Evolutionary conservation across 164 flowering plant species (phyloP).

Genomic region (Tetracentron sinense): DNA sequence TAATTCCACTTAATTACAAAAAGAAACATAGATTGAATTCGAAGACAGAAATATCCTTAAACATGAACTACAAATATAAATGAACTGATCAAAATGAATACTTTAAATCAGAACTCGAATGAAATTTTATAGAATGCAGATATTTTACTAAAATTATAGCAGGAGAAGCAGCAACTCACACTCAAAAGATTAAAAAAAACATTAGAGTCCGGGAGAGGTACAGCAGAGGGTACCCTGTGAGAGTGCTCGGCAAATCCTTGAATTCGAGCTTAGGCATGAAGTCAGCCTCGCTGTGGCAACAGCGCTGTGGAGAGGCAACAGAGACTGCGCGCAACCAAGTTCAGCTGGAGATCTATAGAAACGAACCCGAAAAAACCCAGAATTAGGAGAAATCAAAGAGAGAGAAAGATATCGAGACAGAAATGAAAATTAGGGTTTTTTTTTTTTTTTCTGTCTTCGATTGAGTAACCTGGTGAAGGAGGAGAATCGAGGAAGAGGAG

Average conservation of each 20-base stretch:
- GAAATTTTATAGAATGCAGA: neutral
- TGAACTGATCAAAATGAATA: neutral
- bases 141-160: neutral
- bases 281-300: slow-evolving; percentile 79
- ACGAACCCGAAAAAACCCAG: neutral
- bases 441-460: too few species aligned
- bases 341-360: slow-evolving; percentile 43
- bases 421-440: neutral
- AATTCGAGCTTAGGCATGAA: slow-evolving; percentile 63
- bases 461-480: slow-evolving; percentile 13
- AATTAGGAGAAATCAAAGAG: neutral
- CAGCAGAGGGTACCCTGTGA: slow-evolving; percentile 96
- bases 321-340: slow-evolving; percentile 60
- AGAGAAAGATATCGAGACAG: neutral
- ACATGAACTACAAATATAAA: too few species aligned
- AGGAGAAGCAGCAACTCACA: slow-evolving; percentile 40
- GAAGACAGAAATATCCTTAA: neutral
- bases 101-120: neutral
- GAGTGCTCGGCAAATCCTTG: slow-evolving; percentile 73
- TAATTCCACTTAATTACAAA: too few species aligned
- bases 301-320: slow-evolving; percentile 78
- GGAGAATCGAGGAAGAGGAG: slow-evolving; percentile 29
- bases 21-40: too few species aligned
- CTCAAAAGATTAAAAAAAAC: slow-evolving; percentile 29
- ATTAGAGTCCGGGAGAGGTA: slow-evolving; percentile 84